These are phyloP conservation scores for Leishmania aethiopica DNA, from an alignment of 208 protist species.

Conservation along the genomic window DNA sequence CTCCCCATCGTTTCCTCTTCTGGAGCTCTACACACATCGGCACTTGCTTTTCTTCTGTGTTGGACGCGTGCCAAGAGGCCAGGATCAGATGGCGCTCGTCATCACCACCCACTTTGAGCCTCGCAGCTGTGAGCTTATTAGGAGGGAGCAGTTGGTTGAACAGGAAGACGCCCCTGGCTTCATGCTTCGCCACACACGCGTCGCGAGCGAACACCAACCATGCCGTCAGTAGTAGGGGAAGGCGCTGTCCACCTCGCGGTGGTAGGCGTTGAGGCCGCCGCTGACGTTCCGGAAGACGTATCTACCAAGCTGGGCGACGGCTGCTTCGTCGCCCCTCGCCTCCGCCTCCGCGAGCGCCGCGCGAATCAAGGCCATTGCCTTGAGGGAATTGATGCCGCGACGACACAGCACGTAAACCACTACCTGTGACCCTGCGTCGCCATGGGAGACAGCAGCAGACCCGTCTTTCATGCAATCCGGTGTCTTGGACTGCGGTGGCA, in stretches of 20 bases:
- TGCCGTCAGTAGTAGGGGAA: slow-evolving; percentile 80
- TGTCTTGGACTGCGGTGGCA: background rate
- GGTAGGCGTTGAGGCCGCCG: slow-evolving; percentile 85
- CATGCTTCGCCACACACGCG: background rate
- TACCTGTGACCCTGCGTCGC: background rate
- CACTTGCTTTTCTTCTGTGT: background rate
- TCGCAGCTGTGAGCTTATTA: background rate
- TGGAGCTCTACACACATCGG: background rate
- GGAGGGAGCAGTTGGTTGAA: background rate
- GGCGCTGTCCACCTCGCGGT: slow-evolving; percentile 42
- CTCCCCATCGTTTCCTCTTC: background rate
- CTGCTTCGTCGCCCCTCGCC: slow-evolving; percentile 2
- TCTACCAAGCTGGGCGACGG: background rate
- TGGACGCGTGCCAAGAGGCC: background rate
- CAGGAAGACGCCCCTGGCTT: background rate
- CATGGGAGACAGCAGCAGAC: background rate
- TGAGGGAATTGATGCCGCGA: slow-evolving; percentile 73
- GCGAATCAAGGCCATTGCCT: slow-evolving; percentile 55
- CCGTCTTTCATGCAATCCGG: background rate
- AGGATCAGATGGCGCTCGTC: background rate
- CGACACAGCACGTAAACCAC: slow-evolving; percentile 75
- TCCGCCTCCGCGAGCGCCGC: background rate
- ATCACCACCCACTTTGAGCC: background rate
- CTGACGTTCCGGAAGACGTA: slow-evolving; percentile 63
- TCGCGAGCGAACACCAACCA: background rate